Base-by-base conservation (phyloP, 1,284 basidiomycete species). In the Cryptococcus amylolentus region DNA sequence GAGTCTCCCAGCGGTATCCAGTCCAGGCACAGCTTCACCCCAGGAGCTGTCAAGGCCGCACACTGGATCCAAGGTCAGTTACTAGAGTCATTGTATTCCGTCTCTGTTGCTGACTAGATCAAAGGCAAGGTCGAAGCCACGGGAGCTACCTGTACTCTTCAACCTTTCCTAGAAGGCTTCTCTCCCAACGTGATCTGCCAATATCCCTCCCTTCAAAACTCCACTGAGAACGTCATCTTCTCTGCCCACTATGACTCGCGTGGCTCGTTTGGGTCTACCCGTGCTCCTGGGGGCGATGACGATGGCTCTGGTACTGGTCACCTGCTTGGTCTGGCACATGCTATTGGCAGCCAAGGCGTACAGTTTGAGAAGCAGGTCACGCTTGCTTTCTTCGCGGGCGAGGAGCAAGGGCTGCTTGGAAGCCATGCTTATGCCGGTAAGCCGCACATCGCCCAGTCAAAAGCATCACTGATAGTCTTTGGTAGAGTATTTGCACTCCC, bases 161-260 rank as follows among this genome's bases (percentile, higher is more conserved):
- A 81, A 62, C 68, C 77, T 0, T 93, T 89, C 81, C 73, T 86
- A 20, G 16, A 54, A 6, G 89, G 88, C 13, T 91, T 90, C 68
- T 81, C 88, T 7, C 90, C 91, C 10, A 90, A 92, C 68, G 84
- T 94, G 43, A 81, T 93, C 58, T 93, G 91, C 67, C 63, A 67
- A 28, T 77, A 73, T 58, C 70, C 72, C 8, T 64, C 71, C 20
- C 47, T 56, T 5, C 44, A 78, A 82, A 61, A 87, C 80, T 39
- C 68, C 13, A 63, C 64, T 26, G 70, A 75, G 39, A 61, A 59
- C 16, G 83, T 78, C 27, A 80, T 93, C 48, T 78, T 92, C 49
- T 87, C 86, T 55, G 88, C 84, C 2, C 90, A 92, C 74, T 91
- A 91, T 70, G 90, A 93, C 71, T 88, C 86, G 49, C 85, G 91